Base-by-base conservation (phyloP, 208 protist genomes). In the Trypanosoma cruzi region DNA sequence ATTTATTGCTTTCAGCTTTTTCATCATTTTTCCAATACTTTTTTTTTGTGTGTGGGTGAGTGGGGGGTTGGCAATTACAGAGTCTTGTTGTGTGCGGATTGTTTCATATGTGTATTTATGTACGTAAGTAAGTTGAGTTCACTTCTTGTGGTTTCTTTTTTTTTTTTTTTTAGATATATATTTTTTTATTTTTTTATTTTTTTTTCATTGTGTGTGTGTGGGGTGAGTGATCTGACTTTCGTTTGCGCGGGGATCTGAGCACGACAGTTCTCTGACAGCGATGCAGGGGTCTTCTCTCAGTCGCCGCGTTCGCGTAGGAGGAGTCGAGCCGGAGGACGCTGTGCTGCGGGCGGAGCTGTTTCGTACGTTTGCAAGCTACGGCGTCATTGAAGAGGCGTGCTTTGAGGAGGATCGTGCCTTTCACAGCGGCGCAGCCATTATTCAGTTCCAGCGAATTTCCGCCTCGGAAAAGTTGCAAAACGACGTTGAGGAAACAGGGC, bases 381-480 rank as follows among this genome's bases (percentile, higher is more conserved):
- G 88, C 10, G 59, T 80, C 22, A 79, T 93, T 42, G 88, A 93
- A 61, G 75, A 73, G 46, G 37, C 86, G 13, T 68, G 62, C 44
- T 86, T 75, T 55, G 76, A 90, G 29, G 78, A 84, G 40, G 80
- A 81, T 62, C 44, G 58, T 14, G 77, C 84, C 61, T 91, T 88
- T 65, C 80, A 86, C 77, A 74, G 73, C 11, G 81, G 71, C 14
- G 76, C 70, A 18, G 78, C 87, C 44, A 58, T 69, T 28, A 48
- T 92, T 28, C 89, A 94, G 72, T 94, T 89, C 53, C 89, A 94
- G 73, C 77, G 77, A 28, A 64, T 94, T 29, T 94, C 85, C 14
- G 64, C 75, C 28, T 77, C 89, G 24, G 85, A 92, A 37, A 74
- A 75, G 13, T 60, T 94, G 44, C 76, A 81, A 61, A 69, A 24